These are phyloP conservation scores for Exophiala phaeomuriformis DNA, from an alignment of 2,329 filamentous ascomycete species.

Conservation along the genomic window DNA sequence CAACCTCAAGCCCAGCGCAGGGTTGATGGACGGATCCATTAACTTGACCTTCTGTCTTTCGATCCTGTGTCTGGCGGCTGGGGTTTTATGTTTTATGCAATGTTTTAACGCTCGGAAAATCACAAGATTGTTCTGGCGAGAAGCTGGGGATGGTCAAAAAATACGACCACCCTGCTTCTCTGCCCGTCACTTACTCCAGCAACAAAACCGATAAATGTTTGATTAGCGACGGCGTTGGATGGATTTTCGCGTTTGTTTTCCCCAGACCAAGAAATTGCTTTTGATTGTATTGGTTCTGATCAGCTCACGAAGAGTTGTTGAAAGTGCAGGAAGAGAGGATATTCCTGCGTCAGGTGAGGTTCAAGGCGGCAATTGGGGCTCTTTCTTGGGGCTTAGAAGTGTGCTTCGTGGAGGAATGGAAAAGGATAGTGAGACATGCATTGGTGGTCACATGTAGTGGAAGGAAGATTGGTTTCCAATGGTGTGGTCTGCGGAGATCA, in stretches of 20 bases:
- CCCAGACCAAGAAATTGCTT: conserved; percentile 5
- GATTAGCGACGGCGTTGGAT: conserved; percentile 27
- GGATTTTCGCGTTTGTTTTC: conserved; percentile 14
- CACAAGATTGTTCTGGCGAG: conserved; percentile 17
- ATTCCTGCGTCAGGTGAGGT: not conserved
- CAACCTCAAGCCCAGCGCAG: conserved; percentile 2
- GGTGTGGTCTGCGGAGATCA: not conserved
- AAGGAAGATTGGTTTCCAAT: not conserved
- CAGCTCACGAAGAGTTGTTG: not conserved
- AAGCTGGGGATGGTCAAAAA: conserved; percentile 1
- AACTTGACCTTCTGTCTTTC: conserved; percentile 27
- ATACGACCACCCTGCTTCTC: not conserved
- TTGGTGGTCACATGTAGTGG: not conserved
- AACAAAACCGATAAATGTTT: conserved; percentile 16
- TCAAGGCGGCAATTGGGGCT: too few species aligned
- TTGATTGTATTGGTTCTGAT: conserved; percentile 7
- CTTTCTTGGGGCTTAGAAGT: not conserved
- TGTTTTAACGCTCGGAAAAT: conserved; percentile 7
- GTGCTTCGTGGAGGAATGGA: not conserved
- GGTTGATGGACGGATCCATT: conserved; percentile 26
- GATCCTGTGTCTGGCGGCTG: conserved; percentile 1
- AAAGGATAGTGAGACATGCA: not conserved
- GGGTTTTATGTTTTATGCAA: conserved; percentile 13
- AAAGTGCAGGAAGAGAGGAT: conserved; percentile 5
- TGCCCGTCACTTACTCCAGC: conserved; percentile 3